These are phyloP conservation scores for Fusarium temperatum DNA, from an alignment of 2,329 filamentous ascomycete species.

Conservation along the genomic window DNA sequence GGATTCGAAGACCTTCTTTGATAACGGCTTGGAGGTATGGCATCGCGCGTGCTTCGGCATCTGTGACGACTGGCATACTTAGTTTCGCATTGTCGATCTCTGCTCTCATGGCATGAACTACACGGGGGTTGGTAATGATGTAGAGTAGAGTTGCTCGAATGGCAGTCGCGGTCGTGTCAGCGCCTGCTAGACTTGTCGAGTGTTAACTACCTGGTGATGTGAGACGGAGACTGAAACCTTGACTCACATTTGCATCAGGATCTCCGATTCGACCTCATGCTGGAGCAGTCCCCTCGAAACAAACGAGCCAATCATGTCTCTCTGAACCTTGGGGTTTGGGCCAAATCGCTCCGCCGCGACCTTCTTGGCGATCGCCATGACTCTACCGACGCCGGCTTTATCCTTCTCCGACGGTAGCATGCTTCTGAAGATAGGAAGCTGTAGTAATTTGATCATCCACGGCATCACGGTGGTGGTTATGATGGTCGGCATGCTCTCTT, in stretches of 20 bases:
- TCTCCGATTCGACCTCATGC: neutral
- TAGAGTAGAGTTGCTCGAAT: neutral
- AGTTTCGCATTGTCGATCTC: neutral
- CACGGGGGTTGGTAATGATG: neutral
- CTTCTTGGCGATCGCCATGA: neutral
- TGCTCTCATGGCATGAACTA: neutral
- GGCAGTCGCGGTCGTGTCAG: neutral
- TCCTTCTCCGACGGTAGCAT: neutral
- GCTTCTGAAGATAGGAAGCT: neutral
- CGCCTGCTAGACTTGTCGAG: neutral
- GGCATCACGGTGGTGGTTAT: neutral
- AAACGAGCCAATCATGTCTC: neutral
- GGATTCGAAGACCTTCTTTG: neutral
- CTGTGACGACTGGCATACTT: neutral
- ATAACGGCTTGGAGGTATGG: neutral
- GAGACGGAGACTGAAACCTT: no score
- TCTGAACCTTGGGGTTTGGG: neutral
- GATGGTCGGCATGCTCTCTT: neutral
- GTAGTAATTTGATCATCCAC: neutral
- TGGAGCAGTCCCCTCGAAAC: neutral
- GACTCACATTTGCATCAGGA: neutral
- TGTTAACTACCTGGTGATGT: rapidly evolving
- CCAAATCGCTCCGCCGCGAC: neutral
- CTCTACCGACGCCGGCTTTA: neutral
- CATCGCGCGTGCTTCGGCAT: neutral